These are phyloP conservation scores for Cutaneotrichosporon dermatis DNA, from an alignment of 1,284 basidiomycete genomes.

Conservation along the genomic window DNA sequence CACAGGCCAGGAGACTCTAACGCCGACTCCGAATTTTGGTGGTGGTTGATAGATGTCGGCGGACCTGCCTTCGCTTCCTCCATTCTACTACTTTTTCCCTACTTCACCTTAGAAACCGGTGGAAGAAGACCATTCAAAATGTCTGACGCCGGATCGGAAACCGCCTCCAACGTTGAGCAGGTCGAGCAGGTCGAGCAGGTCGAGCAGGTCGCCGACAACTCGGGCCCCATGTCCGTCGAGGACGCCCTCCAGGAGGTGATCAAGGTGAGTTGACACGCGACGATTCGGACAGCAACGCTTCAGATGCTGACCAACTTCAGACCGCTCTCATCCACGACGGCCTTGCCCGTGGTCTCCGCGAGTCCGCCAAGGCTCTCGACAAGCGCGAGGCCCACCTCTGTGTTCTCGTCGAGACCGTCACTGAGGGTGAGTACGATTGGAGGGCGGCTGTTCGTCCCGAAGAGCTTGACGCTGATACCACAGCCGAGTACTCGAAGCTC, in stretches of 20 bases:
- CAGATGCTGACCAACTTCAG: background rate
- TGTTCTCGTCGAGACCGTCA: constrained; percentile 98
- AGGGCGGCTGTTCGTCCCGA: background rate
- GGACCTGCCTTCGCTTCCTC: background rate
- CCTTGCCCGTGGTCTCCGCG: constrained; percentile 94
- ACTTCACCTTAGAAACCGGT: constrained; percentile 23
- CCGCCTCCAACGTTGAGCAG: constrained; percentile 61
- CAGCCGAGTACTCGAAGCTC: constrained; percentile 98
- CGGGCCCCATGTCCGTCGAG: constrained; percentile 90
- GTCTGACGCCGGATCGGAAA: constrained; percentile 95
- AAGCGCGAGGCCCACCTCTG: constrained; percentile 98
- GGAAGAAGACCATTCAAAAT: constrained; percentile 59
- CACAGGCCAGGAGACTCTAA: too few relatives aligned
- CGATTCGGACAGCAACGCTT: background rate
- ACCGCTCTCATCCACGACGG: constrained; percentile 66
- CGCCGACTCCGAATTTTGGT: too few relatives aligned
- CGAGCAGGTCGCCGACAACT: constrained; percentile 64
- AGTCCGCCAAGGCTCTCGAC: constrained; percentile 97
- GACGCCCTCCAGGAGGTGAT: constrained; percentile 86
- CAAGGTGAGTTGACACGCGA: constrained; percentile 54
- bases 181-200: constrained; percentile 59
- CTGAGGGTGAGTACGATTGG: constrained; percentile 56
- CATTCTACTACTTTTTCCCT: constrained; percentile 9
- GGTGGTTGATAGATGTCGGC: too few relatives aligned
- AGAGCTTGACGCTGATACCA: background rate